phyloP scores from a whole-genome alignment of 139 green algal species.

The Monoraphidium neglectum region DNA sequence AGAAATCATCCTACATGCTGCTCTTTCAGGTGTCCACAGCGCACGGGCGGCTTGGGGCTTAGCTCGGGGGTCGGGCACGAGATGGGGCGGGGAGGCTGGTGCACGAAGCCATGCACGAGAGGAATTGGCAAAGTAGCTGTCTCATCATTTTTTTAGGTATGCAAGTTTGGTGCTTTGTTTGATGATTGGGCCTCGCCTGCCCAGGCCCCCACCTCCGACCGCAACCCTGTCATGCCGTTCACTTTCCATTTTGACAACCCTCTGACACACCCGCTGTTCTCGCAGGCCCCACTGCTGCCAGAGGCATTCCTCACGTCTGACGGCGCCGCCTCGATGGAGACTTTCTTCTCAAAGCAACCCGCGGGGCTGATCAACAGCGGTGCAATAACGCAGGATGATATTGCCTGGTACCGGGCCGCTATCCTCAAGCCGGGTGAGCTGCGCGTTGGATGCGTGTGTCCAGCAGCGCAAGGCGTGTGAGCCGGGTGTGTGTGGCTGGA shows the following conservation, averaged over 20 bases:
- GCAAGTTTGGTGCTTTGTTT: no score
- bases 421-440: not conserved
- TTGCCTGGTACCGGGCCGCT: constrained; percentile 29
- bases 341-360: not conserved
- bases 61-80: not conserved
- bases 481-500: no score
- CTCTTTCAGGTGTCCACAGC: constrained; percentile 34
- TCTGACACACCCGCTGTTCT: no score
- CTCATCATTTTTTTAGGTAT: no score
- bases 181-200: no score
- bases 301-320: constrained; percentile 22
- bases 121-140: no score
- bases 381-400: constrained; percentile 14
- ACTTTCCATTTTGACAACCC: no score
- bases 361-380: constrained; percentile 1
- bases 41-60: not conserved
- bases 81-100: no score
- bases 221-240: no score
- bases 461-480: no score
- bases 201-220: no score
- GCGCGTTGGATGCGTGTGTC: not conserved
- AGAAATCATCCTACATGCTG: constrained; percentile 54
- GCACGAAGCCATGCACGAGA: no score
- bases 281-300: constrained; percentile 18
- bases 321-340: not conserved